Evolutionary conservation across 1,139 yeast species (phyloP), one percentile per base, ranked within the genome.

Genomic region (Suhomyces coccinellae): DNA sequence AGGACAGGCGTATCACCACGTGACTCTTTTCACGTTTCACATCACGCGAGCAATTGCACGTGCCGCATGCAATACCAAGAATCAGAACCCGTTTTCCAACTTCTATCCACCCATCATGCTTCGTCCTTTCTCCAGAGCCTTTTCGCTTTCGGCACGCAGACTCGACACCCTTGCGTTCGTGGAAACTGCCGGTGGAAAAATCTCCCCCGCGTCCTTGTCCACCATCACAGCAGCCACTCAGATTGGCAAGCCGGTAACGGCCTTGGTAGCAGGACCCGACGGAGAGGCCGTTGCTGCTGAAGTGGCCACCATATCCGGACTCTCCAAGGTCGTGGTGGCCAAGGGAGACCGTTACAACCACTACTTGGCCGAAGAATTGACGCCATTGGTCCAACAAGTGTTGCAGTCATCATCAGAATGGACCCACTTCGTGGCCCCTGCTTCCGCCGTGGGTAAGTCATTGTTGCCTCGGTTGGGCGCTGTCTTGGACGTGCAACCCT

Each of bases 391-490:
- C 32, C 70, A 71, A 40, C 66, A 73, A 37, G 65, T 78, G 52
- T 68, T 77, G 60, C 69, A 66, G 53, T 65, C 58, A 53, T 62
- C 72, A 14, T 78, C 75, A 26, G 55, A 56, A 13, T 71, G 72
- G 66, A 79, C 90, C 13, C 96, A 90, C 62, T 84, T 93, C 51
- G 69, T 93, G 27, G 82, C 86, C 10, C 82, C 96, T 10, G 88
- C 93, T 35, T 84, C 95, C 13, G 83, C 97, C 0, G 85, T 84
- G 22, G 97, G 98, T 41, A 91, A 91, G 65, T 86, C 87, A 50
- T 69, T 91, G 38, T 71, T 93, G 45, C 98, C 99, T 32, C 78
- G 99, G 55, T 76, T 87, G 29, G 96, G 88, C 30, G 97, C 97
- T 1, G 59, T 86, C 47, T 70, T 91, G 48, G 96, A 93, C 59